A percentile compares a stretch with the other conserved stretches of the same genome.
These are phyloP conservation scores for Schrenkiella parvula DNA, from an alignment of 345 rosid species.

Conservation along the genomic window DNA sequence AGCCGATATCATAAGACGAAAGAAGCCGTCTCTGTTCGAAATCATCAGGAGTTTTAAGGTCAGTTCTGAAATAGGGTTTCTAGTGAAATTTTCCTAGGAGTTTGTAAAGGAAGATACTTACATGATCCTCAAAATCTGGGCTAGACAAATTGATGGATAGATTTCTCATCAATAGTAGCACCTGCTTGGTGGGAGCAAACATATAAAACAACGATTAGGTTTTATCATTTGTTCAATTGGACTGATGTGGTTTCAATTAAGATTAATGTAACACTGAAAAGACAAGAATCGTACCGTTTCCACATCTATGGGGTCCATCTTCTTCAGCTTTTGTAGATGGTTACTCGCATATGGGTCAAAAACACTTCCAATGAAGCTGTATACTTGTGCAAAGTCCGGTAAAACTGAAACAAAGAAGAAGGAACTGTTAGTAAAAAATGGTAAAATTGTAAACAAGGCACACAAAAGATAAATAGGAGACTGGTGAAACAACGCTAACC, in stretches of 20 bases:
- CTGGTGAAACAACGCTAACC: conserved; percentile 31
- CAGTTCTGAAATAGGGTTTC: neutral
- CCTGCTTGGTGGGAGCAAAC: conserved; percentile 55
- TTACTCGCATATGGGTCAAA: conserved; percentile 64
- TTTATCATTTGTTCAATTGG: conserved; percentile 1
- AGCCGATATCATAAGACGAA: conserved; percentile 56
- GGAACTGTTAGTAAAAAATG: neutral
- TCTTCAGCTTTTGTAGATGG: conserved; percentile 79
- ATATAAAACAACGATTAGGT: conserved; percentile 11
- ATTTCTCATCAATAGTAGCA: conserved; percentile 85
- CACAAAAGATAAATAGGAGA: neutral
- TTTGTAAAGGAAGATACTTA: conserved; percentile 40
- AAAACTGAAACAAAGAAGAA: conserved; percentile 53
- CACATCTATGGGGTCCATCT: conserved; percentile 86
- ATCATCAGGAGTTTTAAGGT: neutral
- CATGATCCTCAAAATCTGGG: conserved; percentile 91
- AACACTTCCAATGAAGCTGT: conserved; percentile 80
- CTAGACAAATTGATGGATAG: conserved; percentile 81
- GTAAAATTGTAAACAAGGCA: neutral
- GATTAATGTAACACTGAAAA: conserved; percentile 5
- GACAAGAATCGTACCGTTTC: conserved; percentile 62
- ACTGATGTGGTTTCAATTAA: neutral
- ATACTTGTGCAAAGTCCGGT: conserved; percentile 85
- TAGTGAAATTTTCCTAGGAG: neutral
- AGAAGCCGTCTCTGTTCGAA: conserved; percentile 72